These are phyloP conservation scores for Umbilicaria muhlenbergii DNA, from an alignment of 495 filamentous ascomycete genomes.

Conservation along the genomic window DNA sequence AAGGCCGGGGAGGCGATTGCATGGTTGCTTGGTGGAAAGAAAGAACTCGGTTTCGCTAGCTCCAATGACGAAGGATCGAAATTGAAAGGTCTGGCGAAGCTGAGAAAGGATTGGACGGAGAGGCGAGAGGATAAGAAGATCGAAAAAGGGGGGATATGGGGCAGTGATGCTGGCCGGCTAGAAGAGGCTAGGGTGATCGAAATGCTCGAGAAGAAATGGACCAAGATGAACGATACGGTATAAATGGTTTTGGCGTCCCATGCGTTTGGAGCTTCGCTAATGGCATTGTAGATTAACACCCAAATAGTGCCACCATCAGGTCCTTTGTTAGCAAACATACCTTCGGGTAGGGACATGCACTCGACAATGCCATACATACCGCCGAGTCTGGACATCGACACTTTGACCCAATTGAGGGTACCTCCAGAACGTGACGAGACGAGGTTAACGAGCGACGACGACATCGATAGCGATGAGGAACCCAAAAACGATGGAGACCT, in stretches of 20 bases:
- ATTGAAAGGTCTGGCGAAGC: constrained; percentile 39
- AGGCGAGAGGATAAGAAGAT: constrained; percentile 50
- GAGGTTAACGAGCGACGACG: constrained; percentile 7
- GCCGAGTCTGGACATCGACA: constrained; percentile 37
- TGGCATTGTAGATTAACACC: constrained; percentile 50
- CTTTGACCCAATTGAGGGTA: constrained; percentile 33
- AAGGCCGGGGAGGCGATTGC: constrained; percentile 70
- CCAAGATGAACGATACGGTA: constrained; percentile 82
- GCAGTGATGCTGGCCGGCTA: constrained; percentile 63
- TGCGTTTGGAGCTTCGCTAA: not conserved
- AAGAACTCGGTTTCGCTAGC: constrained; percentile 44
- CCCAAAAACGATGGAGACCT: constrained; percentile 30
- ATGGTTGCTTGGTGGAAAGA: constrained; percentile 61
- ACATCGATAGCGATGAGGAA: constrained; percentile 18
- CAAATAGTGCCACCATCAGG: constrained; percentile 58
- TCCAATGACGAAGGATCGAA: constrained; percentile 26
- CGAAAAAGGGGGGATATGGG: constrained; percentile 58
- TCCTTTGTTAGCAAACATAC: constrained; percentile 57
- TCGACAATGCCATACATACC: constrained; percentile 41
- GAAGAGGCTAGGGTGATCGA: constrained; percentile 80
- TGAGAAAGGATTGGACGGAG: constrained; percentile 59
- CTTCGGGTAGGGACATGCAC: constrained; percentile 79
- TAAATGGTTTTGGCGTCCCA: constrained; percentile 17
- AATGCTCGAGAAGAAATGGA: constrained; percentile 81
- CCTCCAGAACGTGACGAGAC: constrained; percentile 24